phyloP scores from a whole-genome alignment of 1,139 yeast species.

The Lodderomyces margitis region DNA sequence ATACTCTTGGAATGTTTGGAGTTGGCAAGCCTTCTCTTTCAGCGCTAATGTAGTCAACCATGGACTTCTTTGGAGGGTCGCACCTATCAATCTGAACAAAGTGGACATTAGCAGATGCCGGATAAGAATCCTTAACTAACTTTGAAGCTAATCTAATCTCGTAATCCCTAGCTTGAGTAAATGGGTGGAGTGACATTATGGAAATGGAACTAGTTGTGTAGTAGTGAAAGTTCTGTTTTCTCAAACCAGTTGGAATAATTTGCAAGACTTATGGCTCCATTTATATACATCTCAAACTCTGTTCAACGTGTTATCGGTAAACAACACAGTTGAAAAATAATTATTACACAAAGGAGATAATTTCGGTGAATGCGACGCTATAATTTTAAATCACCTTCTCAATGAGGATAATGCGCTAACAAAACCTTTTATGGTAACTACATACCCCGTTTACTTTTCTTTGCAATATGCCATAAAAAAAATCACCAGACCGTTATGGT shows the following conservation, averaged over 20 bases:
- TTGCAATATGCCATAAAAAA: neutral
- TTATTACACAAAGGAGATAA: neutral
- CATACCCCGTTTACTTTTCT: neutral
- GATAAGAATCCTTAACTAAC: conserved; percentile 57
- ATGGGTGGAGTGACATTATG: conserved; percentile 43
- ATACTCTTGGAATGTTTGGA: conserved; percentile 63
- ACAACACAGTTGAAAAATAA: neutral
- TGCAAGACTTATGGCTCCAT: neutral
- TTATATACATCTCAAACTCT: neutral
- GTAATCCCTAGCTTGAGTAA: conserved; percentile 64
- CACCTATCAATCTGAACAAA: conserved; percentile 70
- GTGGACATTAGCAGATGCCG: conserved; percentile 52
- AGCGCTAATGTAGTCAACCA: conserved; percentile 68
- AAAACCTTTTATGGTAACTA: neutral
- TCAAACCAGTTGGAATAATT: neutral
- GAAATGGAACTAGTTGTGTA: neutral
- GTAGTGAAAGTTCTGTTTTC: neutral
- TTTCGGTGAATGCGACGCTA: neutral
- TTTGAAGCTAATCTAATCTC: conserved; percentile 67
- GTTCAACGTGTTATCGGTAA: neutral
- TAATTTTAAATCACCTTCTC: neutral
- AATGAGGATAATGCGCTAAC: conserved; percentile 1
- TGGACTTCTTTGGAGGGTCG: conserved; percentile 80
- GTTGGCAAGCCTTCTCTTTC: conserved; percentile 59
- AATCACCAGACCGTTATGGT: neutral